Evolutionary conservation across 352 stramenopile genomes (phyloP).

Genomic region (Globisporangium emineosum): DNA sequence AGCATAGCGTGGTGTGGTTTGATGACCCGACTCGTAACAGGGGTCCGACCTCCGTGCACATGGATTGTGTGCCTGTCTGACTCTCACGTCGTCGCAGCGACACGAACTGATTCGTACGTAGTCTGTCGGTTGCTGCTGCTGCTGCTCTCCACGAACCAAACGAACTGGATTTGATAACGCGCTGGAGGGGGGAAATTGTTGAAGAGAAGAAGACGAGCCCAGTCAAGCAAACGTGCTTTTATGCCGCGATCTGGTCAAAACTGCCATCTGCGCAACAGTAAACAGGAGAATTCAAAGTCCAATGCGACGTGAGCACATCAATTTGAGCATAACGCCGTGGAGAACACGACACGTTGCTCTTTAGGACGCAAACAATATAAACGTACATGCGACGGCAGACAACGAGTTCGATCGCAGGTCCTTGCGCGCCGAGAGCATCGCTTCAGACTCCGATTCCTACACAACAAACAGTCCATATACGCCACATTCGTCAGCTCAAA

Average conservation of each 20-base stretch:
- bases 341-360: neutral
- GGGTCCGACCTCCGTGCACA: too few species aligned
- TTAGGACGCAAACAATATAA: too few species aligned
- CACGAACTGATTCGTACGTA: too few species aligned
- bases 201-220: neutral
- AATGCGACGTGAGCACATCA: neutral
- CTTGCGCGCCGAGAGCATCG: constrained; percentile 33
- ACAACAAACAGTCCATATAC: constrained; percentile 8
- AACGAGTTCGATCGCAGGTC: constrained; percentile 37
- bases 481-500: neutral
- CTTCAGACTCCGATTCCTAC: constrained; percentile 51
- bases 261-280: constrained; percentile 15
- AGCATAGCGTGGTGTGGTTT: neutral
- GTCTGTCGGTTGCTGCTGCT: too few species aligned
- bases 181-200: neutral
- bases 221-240: neutral
- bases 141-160: too few species aligned
- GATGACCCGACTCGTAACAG: too few species aligned
- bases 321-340: neutral
- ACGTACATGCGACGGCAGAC: constrained; percentile 49
- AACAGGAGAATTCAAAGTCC: neutral
- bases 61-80: too few species aligned
- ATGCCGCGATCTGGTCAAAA: constrained; percentile 18
- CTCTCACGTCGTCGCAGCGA: too few species aligned
- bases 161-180: too few species aligned